These are phyloP conservation scores for Pythium folliculosum DNA, from an alignment of 352 stramenopile species.

Conservation along the genomic window DNA sequence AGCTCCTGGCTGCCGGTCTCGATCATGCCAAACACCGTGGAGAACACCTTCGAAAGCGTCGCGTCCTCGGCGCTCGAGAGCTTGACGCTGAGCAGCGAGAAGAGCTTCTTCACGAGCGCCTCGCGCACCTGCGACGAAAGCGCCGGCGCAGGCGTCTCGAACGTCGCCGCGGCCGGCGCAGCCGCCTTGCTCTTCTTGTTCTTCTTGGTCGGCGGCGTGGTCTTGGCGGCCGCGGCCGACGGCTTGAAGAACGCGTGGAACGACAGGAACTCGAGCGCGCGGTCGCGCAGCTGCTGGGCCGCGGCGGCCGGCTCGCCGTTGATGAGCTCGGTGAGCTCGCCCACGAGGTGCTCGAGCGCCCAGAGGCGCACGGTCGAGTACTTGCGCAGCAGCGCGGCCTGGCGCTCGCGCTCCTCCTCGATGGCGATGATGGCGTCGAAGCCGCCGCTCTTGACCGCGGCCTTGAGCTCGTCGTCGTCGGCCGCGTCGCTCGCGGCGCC, in stretches of 20 bases:
- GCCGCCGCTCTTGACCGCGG: slow-evolving; percentile 41
- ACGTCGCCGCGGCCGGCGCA: slow-evolving; percentile 15
- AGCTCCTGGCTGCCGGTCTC: slow-evolving; percentile 35
- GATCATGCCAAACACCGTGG: slow-evolving; percentile 41
- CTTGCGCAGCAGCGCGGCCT: slow-evolving; percentile 49
- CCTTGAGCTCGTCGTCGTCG: slow-evolving; percentile 40
- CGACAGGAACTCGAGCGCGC: slow-evolving; percentile 64
- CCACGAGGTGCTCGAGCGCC: slow-evolving; percentile 67
- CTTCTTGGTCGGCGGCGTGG: slow-evolving; percentile 32
- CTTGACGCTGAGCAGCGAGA: slow-evolving; percentile 59
- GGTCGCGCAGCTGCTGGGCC: slow-evolving; percentile 35
- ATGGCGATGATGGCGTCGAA: slow-evolving; percentile 74
- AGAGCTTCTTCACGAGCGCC: slow-evolving; percentile 65
- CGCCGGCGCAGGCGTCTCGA: slow-evolving; percentile 35
- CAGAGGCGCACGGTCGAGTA: slow-evolving; percentile 70
- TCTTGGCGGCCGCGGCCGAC: slow-evolving; percentile 7
- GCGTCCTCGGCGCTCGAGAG: slow-evolving; percentile 44
- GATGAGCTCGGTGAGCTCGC: slow-evolving; percentile 43
- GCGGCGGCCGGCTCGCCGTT: slow-evolving; percentile 16
- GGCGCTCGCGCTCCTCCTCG: slow-evolving; percentile 80
- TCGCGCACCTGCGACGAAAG: slow-evolving; percentile 49
- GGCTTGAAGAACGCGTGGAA: slow-evolving; percentile 70
- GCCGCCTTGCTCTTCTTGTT: slow-evolving; percentile 36
- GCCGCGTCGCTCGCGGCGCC: slow-evolving; percentile 37
- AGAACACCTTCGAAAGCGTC: slow-evolving; percentile 52